Evolutionary conservation across 2,329 filamentous ascomycete species (phyloP).

Genomic region (Penicillium fuscoglaucum): DNA sequence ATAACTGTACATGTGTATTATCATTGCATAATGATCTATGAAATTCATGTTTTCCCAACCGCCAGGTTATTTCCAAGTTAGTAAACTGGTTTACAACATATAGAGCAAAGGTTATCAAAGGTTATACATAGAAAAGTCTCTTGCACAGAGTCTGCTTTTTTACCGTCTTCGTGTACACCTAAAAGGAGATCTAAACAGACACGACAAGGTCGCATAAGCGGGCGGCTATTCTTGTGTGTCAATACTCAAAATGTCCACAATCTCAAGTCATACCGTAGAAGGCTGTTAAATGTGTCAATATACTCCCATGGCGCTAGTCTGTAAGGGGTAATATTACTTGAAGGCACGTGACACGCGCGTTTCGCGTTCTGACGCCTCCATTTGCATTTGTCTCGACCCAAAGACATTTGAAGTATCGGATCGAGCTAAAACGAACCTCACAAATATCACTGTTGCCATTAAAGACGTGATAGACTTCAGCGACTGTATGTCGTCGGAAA

Average conservation of each 20-base stretch:
- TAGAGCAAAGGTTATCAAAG: no score
- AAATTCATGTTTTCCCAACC: background rate
- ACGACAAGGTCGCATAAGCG: no score
- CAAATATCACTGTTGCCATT: fast-evolving
- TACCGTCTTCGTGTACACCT: no score
- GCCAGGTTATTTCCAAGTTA: background rate
- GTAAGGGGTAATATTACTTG: constrained; percentile 29
- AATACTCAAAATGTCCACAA: background rate
- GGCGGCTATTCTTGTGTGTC: background rate
- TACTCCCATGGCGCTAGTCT: constrained; percentile 16
- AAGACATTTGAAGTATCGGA: background rate
- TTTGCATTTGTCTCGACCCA: background rate
- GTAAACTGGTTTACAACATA: background rate
- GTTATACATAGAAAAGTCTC: no score
- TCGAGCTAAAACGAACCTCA: background rate
- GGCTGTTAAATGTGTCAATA: background rate
- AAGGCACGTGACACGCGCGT: constrained; percentile 37
- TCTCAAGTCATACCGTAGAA: background rate
- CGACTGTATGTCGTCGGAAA: background rate
- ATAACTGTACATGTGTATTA: constrained; percentile 3
- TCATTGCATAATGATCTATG: background rate
- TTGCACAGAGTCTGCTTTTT: no score
- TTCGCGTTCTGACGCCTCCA: constrained; percentile 8
- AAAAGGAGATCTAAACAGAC: no score
- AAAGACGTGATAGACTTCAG: background rate